Base-by-base conservation (phyloP, 345 rosid species). In the Laguncularia racemosa region DNA sequence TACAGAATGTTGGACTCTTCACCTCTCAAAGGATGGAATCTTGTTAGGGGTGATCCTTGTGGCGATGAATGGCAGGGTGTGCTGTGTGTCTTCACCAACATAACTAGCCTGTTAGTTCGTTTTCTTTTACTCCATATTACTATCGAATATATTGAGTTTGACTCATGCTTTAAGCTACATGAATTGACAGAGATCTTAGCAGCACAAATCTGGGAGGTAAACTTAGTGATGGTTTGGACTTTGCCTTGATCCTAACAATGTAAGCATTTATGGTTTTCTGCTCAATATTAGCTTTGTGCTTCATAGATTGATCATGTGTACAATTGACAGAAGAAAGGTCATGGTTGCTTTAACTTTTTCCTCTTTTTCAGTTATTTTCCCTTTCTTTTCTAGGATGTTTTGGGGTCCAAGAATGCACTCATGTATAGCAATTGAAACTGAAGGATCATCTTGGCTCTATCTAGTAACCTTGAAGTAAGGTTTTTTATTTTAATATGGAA, bases 21-120 rank as follows among this genome's bases (percentile, higher is more conserved):
- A 16, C 78, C 86, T 56, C 67, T 89, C 52, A 46, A 12, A 20
- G 83, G 78, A 50, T 93, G 99, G 99, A 48, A 69, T 61, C 64
- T 89, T 48, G 64, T 75, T 60, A 97, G 97, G 68, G 99, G 99
- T 68, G 99, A 93, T 68, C 97, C 99, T 8, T 93, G 99, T 68
- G 78, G 79, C 52, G 96, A 89, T 46, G 48, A 51, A 53, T 93
- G 99, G 99, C 74, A 84, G 72, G 99, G 99, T 16, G 95, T 89
- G 38, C 61, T 69, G 44, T 93, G 99, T 68, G 96, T 83, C 26
- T 76, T 80, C 69, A 70, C 77, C 38, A 87, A 89, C 79, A 78
- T 93, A 48, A 87, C 99, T 0, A 81, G 77, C 61, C 53, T 93
- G 99, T 93, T 79, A 56, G 78, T 69, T 61, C 43, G 43, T 63